Base-by-base conservation (phyloP, 148 eudicot species). In the Pouteria glomerata region DNA sequence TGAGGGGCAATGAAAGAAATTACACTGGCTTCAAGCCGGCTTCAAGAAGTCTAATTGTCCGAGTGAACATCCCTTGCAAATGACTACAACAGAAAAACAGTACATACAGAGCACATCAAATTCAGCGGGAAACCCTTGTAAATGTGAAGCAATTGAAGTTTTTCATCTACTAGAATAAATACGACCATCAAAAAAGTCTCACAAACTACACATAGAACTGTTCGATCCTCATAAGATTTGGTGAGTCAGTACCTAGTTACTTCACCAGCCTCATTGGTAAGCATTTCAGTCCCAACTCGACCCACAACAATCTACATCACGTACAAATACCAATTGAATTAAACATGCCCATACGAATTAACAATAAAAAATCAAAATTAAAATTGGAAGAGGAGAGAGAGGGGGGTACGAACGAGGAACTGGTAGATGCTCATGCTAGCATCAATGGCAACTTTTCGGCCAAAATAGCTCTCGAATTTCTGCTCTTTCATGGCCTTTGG, bases 381-480 rank as follows among this genome's bases (percentile, higher is more conserved):
- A 39, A 16, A 21, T 26, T 16, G 4, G 1, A 5, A 24, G 52
- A 59, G n/a, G 37, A 57, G 69, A 27, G 8, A 52, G 42, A 30
- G 52, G 34, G 10, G 37, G 1, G 27, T 44, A 75, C 85, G 47
- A 33, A 96, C 99, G 30, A 96, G 88, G 70, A 96, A 96, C 73
- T 96, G 99, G 77, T 96, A 96, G 60, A 96, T 96, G 90, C 99
- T 96, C 99, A 96, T 96, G 89, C 97, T 92, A 74, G 99, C 99
- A 76, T 96, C 99, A 64, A 96, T 83, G 23, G 99, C 97, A 74
- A 96, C 83, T 80, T 84, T 85, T 3, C 96, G 90, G 73, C 88
- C 88, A 64, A 90, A 96, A 80, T 90, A 96, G 79, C 97, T 92
- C 82, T 90, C 99, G 57, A 96, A 92, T 83, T 92, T 96, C 86